These are phyloP conservation scores for Pichia cephalocereana DNA, from an alignment of 805 yeast genomes.

Conservation along the genomic window DNA sequence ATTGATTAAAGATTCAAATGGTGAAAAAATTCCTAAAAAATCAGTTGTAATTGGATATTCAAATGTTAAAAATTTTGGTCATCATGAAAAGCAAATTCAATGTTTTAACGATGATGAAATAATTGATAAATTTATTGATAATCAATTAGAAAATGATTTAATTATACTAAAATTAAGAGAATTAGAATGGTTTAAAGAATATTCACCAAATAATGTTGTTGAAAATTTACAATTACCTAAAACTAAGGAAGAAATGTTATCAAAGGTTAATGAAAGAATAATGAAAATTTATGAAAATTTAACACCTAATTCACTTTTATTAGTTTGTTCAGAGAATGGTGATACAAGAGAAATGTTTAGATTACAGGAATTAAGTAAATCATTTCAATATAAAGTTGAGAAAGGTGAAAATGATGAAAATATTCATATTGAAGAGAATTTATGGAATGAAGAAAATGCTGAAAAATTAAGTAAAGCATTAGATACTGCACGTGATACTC, in stretches of 20 bases:
- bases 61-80: conserved; percentile 9
- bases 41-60: conserved; percentile 20
- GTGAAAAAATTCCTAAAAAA: conserved; percentile 20
- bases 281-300: conserved; percentile 38
- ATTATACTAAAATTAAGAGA: conserved; percentile 50
- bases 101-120: conserved; percentile 55
- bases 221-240: conserved; percentile 6
- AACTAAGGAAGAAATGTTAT: conserved; percentile 15
- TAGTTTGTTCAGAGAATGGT: conserved; percentile 57
- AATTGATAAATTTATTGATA: conserved; percentile 30
- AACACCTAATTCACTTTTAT: conserved; percentile 51
- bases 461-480: conserved; percentile 39
- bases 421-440: conserved; percentile 11
- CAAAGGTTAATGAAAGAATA: conserved; percentile 36
- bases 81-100: conserved; percentile 28
- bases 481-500: conserved; percentile 48
- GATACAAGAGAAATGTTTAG: conserved; percentile 41
- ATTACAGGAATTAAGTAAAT: conserved; percentile 36
- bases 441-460: conserved; percentile 45
- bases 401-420: conserved; percentile 31
- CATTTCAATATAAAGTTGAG: conserved; percentile 31
- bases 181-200: conserved; percentile 37
- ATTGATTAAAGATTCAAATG: conserved; percentile 12
- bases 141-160: conserved; percentile 36
- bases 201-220: conserved; percentile 12